Evolutionary conservation across 1,139 yeast genomes (phyloP), one percentile per base, ranked within the genome.

Genomic region (Chernovozyma sophiae-reginae): DNA sequence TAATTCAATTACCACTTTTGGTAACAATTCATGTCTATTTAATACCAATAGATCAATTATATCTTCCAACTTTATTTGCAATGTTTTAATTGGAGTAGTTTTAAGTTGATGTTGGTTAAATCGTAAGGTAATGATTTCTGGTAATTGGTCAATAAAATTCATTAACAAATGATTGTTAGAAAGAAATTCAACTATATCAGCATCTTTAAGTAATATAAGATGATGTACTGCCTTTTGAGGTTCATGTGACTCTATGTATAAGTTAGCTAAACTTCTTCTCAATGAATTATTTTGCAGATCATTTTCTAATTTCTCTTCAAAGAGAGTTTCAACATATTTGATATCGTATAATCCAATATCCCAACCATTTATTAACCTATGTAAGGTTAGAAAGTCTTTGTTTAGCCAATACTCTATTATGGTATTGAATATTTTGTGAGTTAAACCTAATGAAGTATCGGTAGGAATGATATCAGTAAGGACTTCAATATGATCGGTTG

Each of bases 221-320:
- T 85, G 90, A 0, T 67, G 65, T 2, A 84, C 79, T 0, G 96
- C 87, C 26, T 72, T 69, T 6, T 65, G 60, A 2, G 83, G 85
- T 31, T 82, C 82, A 16, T 74, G 73, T 0, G 79, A 60, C 32
- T 69, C 65, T 10, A 81, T 63, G 45, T 81, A 83, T 8, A 87
- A 51, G 15, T 69, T 63, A 7, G 86, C 77, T 25, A 85, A 61
- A 25, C 74, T 65, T 34, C 68, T 60, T 37, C 86, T 65, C 22
- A 81, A 58, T 1, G 41, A 29, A 6, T 14, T 13, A 8, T 26
- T 16, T 6, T 26, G 17, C 29, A 26, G 29, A 23, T 58, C 38
- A 10, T 40, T 26, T 23, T 59, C 62, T 17, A 72, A 48, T 23
- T 45, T 52, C 27, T 69, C 73, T 44, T 79, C 85, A 16, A 86